These are phyloP conservation scores for Venturia oleaginea DNA, from an alignment of 2,329 filamentous ascomycete genomes.

Conservation along the genomic window DNA sequence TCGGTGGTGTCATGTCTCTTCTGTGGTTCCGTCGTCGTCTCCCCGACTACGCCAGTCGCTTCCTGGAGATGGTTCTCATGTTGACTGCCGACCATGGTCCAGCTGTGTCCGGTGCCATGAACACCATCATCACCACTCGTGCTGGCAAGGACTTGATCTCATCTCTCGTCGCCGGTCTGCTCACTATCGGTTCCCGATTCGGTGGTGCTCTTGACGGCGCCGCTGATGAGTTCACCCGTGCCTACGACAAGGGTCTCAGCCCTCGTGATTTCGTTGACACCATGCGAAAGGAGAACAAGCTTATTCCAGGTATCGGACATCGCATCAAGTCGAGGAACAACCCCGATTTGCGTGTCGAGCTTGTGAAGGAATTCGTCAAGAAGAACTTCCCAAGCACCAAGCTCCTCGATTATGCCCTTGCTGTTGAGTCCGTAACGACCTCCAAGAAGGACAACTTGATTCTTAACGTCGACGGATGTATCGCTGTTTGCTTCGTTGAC, in stretches of 20 bases:
- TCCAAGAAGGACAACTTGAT: conserved; percentile 99
- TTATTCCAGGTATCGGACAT: conserved; percentile 98
- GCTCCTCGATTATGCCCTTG: conserved; percentile 96
- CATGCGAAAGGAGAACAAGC: conserved; percentile 99
- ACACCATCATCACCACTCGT: conserved; percentile 99
- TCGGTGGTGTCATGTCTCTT: conserved; percentile 99
- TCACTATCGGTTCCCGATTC: conserved; percentile 97
- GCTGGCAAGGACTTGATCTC: conserved; percentile 98
- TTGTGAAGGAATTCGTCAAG: conserved; percentile 97
- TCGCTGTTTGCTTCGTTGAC: conserved; percentile 98
- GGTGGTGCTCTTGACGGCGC: conserved; percentile 97
- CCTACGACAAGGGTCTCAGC: conserved; percentile 95
- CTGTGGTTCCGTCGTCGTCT: conserved; percentile 99
- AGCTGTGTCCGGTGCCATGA: conserved; percentile 98
- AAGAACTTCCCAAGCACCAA: conserved; percentile 97
- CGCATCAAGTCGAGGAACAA: conserved; percentile 99
- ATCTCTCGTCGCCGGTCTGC: conserved; percentile 86
- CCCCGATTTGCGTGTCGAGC: conserved; percentile 97
- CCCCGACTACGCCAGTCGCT: conserved; percentile 92
- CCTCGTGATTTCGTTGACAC: conserved; percentile 98
- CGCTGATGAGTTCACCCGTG: conserved; percentile 96
- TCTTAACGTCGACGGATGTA: conserved; percentile 95
- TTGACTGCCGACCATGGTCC: conserved; percentile 98
- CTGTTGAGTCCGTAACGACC: conserved; percentile 94
- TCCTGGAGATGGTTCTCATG: conserved; percentile 99